Evolutionary conservation across 2,329 filamentous ascomycete species (phyloP), one percentile per base, ranked within the genome.

Genomic region (Colletotrichum tabaci): DNA sequence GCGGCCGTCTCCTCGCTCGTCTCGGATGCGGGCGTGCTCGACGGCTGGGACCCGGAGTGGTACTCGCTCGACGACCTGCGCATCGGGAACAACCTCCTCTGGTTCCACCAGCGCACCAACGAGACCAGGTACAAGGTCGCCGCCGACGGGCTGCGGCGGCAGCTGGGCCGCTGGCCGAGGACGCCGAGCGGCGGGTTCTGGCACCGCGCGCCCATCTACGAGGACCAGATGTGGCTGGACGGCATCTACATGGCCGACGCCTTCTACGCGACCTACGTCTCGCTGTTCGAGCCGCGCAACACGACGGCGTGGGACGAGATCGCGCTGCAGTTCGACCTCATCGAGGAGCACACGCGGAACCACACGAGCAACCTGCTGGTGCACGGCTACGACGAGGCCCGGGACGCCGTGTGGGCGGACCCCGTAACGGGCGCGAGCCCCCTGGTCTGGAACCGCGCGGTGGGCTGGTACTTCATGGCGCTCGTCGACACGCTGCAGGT

Each of bases 151-250:
- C 80, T 90, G 46, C 80, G 85, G 8, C 74, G 79, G 30, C 85
- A 87, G 74, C 75, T 89, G 9, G 78, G 87, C 70, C 77, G 81
- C 40, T 86, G 87, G 73, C 86, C 86, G 7, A 81, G 87, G 13
- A 90, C 85, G 0, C 77, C 84, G 0, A 76, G 81, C 0, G 87
- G 87, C 13, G 88, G 87, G 1, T 88, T 89, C 81, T 89, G 87
- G 86, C 87, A 89, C 74, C 75, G 79, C 2, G 68, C 68, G 35
- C 68, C 68, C 0, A 78, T 80, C 2, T 88, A 87, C 73, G 81
- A 81, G 21, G 83, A 88, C 73, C 86, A 89, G 75, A 88, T 89
- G 87, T 89, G 88, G 87, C 81, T 90, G 0, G 87, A 89, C 73
- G 88, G 88, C 1, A 86, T 87, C 26, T 88, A 82, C 77, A 87